phyloP scores from a whole-genome alignment of 495 filamentous ascomycete species.

The Margaritispora aquatica region DNA sequence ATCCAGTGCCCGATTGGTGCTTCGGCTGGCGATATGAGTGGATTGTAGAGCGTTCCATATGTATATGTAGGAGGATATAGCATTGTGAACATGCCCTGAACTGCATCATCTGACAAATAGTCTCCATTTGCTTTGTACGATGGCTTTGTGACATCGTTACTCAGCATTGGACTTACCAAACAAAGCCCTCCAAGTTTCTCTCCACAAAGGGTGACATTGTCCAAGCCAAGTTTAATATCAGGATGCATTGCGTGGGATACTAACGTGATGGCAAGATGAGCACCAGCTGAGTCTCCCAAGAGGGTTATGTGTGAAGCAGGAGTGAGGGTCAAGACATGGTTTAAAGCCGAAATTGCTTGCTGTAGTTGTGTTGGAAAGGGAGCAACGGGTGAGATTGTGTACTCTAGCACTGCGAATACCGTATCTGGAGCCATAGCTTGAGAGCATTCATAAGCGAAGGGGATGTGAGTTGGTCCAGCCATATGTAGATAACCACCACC shows the following conservation, averaged over 20 bases:
- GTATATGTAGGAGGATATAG: not conserved
- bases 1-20: not conserved
- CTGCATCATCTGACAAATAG: not conserved
- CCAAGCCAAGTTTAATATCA: not conserved
- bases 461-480: not conserved
- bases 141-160: conserved; percentile 2
- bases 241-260: conserved; percentile 39
- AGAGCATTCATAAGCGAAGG: not conserved
- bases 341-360: conserved; percentile 56
- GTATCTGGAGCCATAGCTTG: not conserved
- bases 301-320: conserved; percentile 49
- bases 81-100: not conserved
- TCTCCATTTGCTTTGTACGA: conserved; percentile 3
- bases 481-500: conserved; percentile 10
- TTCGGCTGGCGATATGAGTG: not conserved
- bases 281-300: conserved; percentile 69
- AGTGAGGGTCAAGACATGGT: conserved; percentile 51
- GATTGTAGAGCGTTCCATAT: conserved; percentile 1
- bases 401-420: conserved; percentile 45
- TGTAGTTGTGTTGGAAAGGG: conserved; percentile 60
- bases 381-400: conserved; percentile 66
- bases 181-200: conserved; percentile 2
- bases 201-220: not conserved
- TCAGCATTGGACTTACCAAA: conserved; percentile 4
- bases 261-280: conserved; percentile 55